Evolutionary conservation across 257 asterid species (phyloP).

Genomic region (Ocimum tenuiflorum): DNA sequence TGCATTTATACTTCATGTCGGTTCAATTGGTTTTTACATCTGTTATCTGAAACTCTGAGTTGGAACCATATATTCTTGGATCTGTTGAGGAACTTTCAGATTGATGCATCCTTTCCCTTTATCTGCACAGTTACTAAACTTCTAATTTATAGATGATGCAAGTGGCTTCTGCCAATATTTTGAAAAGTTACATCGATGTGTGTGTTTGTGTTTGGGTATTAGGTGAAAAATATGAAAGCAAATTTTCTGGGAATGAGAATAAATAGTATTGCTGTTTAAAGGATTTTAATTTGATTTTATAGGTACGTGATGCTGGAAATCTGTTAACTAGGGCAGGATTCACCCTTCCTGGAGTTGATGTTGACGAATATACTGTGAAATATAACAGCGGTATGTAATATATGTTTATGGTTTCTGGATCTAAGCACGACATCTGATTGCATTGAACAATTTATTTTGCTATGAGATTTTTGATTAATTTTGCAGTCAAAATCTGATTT

Average conservation of each 20-base stretch:
- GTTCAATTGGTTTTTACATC: too few species aligned
- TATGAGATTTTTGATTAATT: background rate
- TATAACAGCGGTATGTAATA: slow-evolving; percentile 57
- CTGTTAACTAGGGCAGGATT: slow-evolving; percentile 93
- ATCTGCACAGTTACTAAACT: too few species aligned
- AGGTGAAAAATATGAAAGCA: background rate
- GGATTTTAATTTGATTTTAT: slow-evolving; percentile 22
- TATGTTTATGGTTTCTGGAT: slow-evolving; percentile 15
- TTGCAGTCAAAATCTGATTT: background rate
- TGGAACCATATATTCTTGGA: too few species aligned
- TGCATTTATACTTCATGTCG: too few species aligned
- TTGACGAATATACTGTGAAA: slow-evolving; percentile 81
- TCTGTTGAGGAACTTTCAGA: too few species aligned
- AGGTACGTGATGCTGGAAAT: slow-evolving; percentile 99
- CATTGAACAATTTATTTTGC: background rate
- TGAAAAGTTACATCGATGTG: background rate
- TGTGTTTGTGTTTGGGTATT: background rate
- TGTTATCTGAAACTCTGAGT: too few species aligned
- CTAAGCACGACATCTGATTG: background rate
- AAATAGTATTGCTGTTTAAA: background rate
- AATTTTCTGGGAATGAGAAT: background rate
- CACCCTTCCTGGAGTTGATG: slow-evolving; percentile 92
- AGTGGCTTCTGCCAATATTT: background rate
- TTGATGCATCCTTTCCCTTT: too few species aligned
- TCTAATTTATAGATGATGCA: too few species aligned